Evolutionary conservation across 345 rosid genomes (phyloP).

Genomic region (Atalantia buxifolia): DNA sequence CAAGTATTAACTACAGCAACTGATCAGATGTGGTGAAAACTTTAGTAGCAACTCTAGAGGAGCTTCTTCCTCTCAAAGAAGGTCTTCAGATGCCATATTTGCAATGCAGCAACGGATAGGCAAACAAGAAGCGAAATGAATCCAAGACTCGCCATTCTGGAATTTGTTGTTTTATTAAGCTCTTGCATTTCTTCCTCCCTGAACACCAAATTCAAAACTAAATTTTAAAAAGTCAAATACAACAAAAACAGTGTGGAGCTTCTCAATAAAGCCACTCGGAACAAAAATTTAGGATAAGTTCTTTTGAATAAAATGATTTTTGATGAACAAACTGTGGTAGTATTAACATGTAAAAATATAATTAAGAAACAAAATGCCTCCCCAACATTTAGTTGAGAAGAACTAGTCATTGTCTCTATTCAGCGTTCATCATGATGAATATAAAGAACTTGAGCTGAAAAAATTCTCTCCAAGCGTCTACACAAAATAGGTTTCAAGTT

Average conservation of each 20-base stretch:
- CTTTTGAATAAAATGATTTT: neutral
- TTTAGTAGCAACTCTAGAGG: slow-evolving; percentile 28
- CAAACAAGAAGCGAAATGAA: slow-evolving; percentile 61
- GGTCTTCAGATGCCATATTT: slow-evolving; percentile 80
- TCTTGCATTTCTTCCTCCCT: slow-evolving; percentile 91
- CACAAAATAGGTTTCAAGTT: neutral
- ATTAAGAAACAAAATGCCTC: neutral
- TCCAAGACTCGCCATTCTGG: slow-evolving; percentile 60
- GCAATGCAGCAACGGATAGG: slow-evolving; percentile 69
- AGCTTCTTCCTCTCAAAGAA: slow-evolving; percentile 91
- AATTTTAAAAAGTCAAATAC: neutral
- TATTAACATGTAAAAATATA: neutral
- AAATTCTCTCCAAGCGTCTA: neutral
- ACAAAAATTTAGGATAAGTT: neutral
- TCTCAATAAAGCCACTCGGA: too few species aligned
- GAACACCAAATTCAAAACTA: neutral
- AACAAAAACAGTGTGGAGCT: neutral
- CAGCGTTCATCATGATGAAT: neutral
- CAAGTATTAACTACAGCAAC: neutral
- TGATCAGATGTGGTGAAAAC: neutral
- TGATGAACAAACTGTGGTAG: neutral
- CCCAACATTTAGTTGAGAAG: neutral
- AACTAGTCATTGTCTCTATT: neutral
- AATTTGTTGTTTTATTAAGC: slow-evolving; percentile 61
- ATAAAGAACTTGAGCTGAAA: neutral